Percentiles rank a stretch among this genome's conserved stretches.
phyloP scores from a whole-genome alignment of 2,329 filamentous ascomycete genomes.

The Calonectria henricotiae region DNA sequence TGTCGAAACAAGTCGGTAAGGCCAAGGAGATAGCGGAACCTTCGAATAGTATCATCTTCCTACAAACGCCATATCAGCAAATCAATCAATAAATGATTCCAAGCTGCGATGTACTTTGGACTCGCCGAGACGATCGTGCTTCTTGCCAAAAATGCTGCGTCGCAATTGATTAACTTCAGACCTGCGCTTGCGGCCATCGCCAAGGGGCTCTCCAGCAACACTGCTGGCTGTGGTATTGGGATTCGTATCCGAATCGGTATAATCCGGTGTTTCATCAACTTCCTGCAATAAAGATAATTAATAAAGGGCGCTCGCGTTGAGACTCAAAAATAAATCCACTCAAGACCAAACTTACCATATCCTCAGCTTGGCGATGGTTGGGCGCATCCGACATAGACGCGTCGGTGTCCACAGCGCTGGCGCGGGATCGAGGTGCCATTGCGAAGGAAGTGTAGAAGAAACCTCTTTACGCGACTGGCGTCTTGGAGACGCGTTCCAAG shows the following conservation, averaged over 20 bases:
- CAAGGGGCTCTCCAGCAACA: conserved; percentile 80
- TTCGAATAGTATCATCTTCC: conserved; percentile 95
- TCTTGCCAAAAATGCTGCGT: conserved; percentile 93
- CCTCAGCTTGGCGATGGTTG: conserved; percentile 63
- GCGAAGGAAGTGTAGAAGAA: conserved; percentile 52
- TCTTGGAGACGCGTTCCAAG: conserved; percentile 65
- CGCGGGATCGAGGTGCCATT: conserved; percentile 72
- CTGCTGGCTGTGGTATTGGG: conserved; percentile 85
- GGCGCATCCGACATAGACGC: conserved; percentile 77
- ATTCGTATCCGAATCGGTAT: conserved; percentile 78
- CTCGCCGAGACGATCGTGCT: conserved; percentile 92
- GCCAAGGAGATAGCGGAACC: conserved; percentile 95
- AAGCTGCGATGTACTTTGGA: conserved; percentile 79
- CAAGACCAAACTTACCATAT: conserved; percentile 63
- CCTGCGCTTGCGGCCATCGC: conserved; percentile 88
- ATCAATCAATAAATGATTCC: conserved; percentile 20
- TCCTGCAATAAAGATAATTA: conserved; percentile 61
- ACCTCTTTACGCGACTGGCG: conserved; percentile 71
- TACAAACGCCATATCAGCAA: conserved; percentile 56
- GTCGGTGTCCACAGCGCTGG: conserved; percentile 71
- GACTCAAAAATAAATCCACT: conserved; percentile 1
- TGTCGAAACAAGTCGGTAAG: conserved; percentile 98
- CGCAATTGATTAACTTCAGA: conserved; percentile 91
- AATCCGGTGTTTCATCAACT: conserved; percentile 78
- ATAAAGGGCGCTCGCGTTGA: conserved; percentile 27